phyloP scores from a whole-genome alignment of 2,329 filamentous ascomycete species.

The Diaporthe australafricana region DNA sequence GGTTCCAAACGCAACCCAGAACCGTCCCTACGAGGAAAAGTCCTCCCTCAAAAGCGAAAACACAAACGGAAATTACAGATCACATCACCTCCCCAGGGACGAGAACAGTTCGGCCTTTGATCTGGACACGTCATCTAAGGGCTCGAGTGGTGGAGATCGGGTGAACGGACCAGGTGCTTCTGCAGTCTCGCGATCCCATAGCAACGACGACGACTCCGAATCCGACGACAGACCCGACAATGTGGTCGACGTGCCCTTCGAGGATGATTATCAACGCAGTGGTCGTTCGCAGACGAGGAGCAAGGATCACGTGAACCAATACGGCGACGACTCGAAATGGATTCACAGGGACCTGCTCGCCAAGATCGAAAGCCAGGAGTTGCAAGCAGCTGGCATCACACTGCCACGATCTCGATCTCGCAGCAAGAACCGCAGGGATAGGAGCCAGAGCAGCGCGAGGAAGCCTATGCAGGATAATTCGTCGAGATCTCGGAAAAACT shows the following conservation, averaged over 20 bases:
- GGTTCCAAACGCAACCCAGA: conserved; percentile 28
- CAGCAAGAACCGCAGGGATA: conserved; percentile 60
- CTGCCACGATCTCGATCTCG: conserved; percentile 66
- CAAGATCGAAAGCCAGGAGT: conserved; percentile 82
- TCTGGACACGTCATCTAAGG: conserved; percentile 31
- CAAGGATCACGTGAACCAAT: conserved; percentile 47
- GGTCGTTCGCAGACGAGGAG: conserved; percentile 40
- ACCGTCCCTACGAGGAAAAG: conserved; percentile 36
- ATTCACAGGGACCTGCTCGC: conserved; percentile 88
- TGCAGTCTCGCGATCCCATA: conserved; percentile 36
- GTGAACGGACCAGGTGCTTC: conserved; percentile 28
- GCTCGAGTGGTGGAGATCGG: conserved; percentile 26
- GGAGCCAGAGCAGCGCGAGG: conserved; percentile 50
- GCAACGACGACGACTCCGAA: conserved; percentile 45
- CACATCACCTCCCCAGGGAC: conserved; percentile 34
- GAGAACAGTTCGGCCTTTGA: conserved; percentile 34
- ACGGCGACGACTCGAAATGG: conserved; percentile 78
- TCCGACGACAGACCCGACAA: conserved; percentile 58
- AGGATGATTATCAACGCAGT: conserved; percentile 41
- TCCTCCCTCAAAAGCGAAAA: conserved; percentile 29
- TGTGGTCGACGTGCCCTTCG: conserved; percentile 53
- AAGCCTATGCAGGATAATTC: conserved; percentile 46
- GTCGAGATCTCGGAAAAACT: conserved; percentile 59
- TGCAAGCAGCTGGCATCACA: conserved; percentile 81
- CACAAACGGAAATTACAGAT: conserved; percentile 36